Conservation (phyloP, 2,329 filamentous ascomycete genomes). For the Cercospora sesami region DNA sequence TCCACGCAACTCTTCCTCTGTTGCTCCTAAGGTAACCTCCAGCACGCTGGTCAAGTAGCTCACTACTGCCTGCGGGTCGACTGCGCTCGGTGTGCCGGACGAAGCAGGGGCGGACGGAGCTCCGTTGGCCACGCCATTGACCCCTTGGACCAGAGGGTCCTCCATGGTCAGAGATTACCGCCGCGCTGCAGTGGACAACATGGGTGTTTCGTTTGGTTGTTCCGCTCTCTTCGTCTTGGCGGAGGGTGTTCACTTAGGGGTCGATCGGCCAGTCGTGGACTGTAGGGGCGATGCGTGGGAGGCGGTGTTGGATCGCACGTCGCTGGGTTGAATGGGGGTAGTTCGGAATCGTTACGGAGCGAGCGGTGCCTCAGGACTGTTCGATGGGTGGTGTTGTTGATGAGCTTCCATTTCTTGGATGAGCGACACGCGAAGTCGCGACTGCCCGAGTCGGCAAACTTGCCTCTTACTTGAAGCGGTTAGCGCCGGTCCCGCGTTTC, state of each 20-base stretch:
- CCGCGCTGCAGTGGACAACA: slow-evolving; percentile 8
- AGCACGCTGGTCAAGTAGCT: slow-evolving; percentile 52
- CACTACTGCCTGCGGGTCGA: slow-evolving; percentile 52
- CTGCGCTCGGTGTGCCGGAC: slow-evolving; percentile 25
- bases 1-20: slow-evolving; percentile 74
- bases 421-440: slow-evolving; percentile 5
- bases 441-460: neutral
- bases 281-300: neutral
- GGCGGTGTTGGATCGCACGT: neutral
- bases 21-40: slow-evolving; percentile 51
- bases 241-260: slow-evolving; percentile 9
- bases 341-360: slow-evolving; percentile 1
- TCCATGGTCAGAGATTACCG: slow-evolving; percentile 35
- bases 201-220: neutral
- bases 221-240: slow-evolving; percentile 7
- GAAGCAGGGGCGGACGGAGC: slow-evolving; percentile 31
- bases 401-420: slow-evolving; percentile 2
- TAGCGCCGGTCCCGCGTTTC: neutral
- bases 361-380: neutral
- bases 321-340: neutral
- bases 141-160: slow-evolving; percentile 41
- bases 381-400: slow-evolving; percentile 8
- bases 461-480: neutral
- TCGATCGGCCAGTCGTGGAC: neutral
- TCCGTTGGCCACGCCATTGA: slow-evolving; percentile 40